Base-by-base conservation (phyloP, 352 stramenopile genomes). In the Bremia lactucae region DNA sequence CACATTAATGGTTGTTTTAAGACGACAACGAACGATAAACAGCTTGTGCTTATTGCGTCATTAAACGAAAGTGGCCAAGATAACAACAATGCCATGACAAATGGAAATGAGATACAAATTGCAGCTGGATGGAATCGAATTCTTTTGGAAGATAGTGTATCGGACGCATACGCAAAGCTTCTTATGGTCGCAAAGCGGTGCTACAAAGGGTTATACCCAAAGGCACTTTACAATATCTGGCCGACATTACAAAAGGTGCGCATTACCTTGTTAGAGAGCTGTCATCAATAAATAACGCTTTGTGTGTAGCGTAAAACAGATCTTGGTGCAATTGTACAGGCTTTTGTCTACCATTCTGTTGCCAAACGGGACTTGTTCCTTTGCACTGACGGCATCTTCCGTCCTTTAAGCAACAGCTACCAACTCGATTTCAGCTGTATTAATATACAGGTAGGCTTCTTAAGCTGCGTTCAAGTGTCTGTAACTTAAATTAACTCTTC, bases 1-100 rank as follows among this genome's bases (percentile, higher is more conserved):
- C 77, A 89, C 23, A 64, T 89, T 31, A 85, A 85, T 50, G 77
- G 71, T 1, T 83, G 69, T 28, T 89, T 89, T 45, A 87, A 85
- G 44, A 85, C 71, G 18, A 43, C 65, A 10, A 51, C 72, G 11
- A 69, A 62, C 31, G 60, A 82, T 35, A 82, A 62, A 18, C 28
- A 62, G 4, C 42, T 81, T 14, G 31, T 57, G 1, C 38, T 81
- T 11, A 52, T 24, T 21, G 36, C 36, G 3, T 29, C 47, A 21
- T 34, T 24, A 23, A 63, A 41, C 19, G 46, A 50, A 36, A 13
- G 16, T 31, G 42, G 31, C 13, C 54, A 20, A 19, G 46, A 46
- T 36, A 36, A 13, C 6, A 40, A 41, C 23, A 39, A 36, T 41
- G 47, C 26, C 46, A 48, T 44, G 23, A 36, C 42, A 28, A 57